Evolutionary conservation across 2,329 filamentous ascomycete genomes (phyloP).

Genomic region (Apiospora kogelbergensis): DNA sequence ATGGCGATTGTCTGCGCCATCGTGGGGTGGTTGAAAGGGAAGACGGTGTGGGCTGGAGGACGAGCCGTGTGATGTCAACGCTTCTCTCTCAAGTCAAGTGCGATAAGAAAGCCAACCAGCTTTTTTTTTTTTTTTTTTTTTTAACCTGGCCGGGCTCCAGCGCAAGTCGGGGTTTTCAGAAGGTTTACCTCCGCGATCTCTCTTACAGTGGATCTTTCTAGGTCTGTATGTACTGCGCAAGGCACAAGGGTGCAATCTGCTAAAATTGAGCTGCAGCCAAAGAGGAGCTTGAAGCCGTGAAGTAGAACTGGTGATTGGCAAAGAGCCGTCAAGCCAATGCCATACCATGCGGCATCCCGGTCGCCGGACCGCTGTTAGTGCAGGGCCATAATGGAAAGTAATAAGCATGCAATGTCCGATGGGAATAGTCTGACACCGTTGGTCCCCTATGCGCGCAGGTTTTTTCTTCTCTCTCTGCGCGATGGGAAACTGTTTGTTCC

Average conservation of each 20-base stretch:
- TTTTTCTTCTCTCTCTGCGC: not conserved
- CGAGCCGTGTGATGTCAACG: not conserved
- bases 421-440: not conserved
- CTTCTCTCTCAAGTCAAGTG: not conserved
- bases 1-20: slow-evolving; percentile 57
- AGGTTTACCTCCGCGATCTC: not conserved
- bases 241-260: not conserved
- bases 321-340: not conserved
- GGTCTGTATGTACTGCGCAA: no score
- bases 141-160: not conserved
- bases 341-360: not conserved
- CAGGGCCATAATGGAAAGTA: not conserved
- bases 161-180: not conserved
- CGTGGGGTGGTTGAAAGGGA: not conserved
- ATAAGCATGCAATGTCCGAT: slow-evolving; percentile 4
- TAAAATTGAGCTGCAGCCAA: slow-evolving; percentile 2
- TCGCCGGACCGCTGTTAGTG: not conserved
- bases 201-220: not conserved
- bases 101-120: not conserved
- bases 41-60: not conserved
- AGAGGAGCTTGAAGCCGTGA: not conserved
- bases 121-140: not conserved
- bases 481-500: not conserved
- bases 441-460: not conserved
- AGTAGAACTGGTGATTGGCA: not conserved